Evolutionary conservation across 768 basidiomycete genomes (phyloP).

Genomic region (Kwoniella shandongensis): DNA sequence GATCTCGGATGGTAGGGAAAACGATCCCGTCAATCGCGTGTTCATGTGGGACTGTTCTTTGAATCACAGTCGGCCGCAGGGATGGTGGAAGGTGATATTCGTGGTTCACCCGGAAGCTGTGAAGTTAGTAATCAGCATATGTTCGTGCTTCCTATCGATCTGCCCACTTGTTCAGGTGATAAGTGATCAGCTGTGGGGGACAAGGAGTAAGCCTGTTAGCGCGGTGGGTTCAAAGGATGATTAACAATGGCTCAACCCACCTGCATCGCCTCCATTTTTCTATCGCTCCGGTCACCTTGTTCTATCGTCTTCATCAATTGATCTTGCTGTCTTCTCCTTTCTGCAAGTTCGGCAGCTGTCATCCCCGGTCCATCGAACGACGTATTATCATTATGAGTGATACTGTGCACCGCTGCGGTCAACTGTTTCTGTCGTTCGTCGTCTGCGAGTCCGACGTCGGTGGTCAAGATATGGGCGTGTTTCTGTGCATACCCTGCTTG

Average conservation of each 20-base stretch:
- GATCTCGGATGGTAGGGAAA: constrained; percentile 84
- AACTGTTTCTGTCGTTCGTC: constrained; percentile 2
- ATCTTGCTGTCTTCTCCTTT: constrained; percentile 20
- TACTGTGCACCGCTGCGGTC: constrained; percentile 12
- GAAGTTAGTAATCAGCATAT: constrained; percentile 54
- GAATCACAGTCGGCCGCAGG: constrained; percentile 80
- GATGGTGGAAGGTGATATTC: constrained; percentile 85
- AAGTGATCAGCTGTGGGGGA: constrained; percentile 59
- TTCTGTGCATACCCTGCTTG: constrained; percentile 7
- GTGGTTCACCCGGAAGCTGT: constrained; percentile 59
- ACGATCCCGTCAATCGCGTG: constrained; percentile 86
- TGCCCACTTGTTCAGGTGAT: constrained; percentile 76
- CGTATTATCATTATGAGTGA: constrained; percentile 19
- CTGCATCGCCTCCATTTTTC: constrained; percentile 36
- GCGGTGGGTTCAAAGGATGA: too few relatives aligned
- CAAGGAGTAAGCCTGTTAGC: too few relatives aligned
- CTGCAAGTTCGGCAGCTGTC: constrained; percentile 25
- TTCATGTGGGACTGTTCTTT: constrained; percentile 84
- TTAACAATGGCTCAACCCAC: constrained; percentile 26
- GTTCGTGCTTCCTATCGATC: background rate
- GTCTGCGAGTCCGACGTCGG: background rate
- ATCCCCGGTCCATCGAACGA: constrained; percentile 21
- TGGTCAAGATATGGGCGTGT: constrained; percentile 1
- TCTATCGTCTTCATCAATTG: constrained; percentile 19
- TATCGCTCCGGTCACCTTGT: constrained; percentile 18